Percentiles rank a stretch among this genome's conserved stretches.
These are phyloP conservation scores for Suhomyces chickasaworum DNA, from an alignment of 1,139 yeast genomes.

Conservation along the genomic window DNA sequence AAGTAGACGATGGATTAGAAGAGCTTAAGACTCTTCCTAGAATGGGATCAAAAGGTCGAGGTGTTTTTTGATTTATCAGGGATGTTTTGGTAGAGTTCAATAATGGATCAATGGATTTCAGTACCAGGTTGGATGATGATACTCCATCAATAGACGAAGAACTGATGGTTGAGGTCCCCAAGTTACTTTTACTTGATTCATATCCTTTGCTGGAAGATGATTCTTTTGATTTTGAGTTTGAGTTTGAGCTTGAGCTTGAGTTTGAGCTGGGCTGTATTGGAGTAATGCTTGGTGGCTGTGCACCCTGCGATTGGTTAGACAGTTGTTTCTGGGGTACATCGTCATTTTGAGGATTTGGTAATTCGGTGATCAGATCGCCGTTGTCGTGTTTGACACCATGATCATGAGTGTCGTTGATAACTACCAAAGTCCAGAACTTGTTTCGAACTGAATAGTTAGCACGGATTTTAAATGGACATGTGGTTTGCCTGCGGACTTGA, in stretches of 20 bases:
- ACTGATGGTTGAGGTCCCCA: background rate
- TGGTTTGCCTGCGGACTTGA: slow-evolving; percentile 27
- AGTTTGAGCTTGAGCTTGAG: too few species aligned
- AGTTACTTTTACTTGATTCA: background rate
- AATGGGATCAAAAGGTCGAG: background rate
- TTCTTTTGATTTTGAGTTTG: background rate
- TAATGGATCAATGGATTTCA: background rate
- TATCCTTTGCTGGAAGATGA: background rate
- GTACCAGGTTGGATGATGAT: background rate
- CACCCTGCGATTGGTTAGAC: background rate
- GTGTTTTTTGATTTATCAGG: background rate
- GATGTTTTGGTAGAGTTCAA: background rate
- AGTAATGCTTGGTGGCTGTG: background rate
- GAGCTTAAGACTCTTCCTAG: background rate
- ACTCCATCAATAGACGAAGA: background rate
- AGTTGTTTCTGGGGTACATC: background rate
- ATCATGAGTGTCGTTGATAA: slow-evolving; percentile 57
- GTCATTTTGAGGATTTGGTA: background rate
- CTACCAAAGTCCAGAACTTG: slow-evolving; percentile 61
- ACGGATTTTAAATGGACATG: slow-evolving; percentile 70
- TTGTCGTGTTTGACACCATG: slow-evolving; percentile 21
- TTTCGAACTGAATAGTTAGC: slow-evolving; percentile 64
- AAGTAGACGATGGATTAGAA: background rate
- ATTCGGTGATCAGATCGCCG: background rate
- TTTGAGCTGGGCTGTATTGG: background rate